A percentile compares a stretch with the other conserved stretches of the same genome.
Conservation (phyloP, 768 basidiomycete species). For the Auricularia cornea region DNA sequence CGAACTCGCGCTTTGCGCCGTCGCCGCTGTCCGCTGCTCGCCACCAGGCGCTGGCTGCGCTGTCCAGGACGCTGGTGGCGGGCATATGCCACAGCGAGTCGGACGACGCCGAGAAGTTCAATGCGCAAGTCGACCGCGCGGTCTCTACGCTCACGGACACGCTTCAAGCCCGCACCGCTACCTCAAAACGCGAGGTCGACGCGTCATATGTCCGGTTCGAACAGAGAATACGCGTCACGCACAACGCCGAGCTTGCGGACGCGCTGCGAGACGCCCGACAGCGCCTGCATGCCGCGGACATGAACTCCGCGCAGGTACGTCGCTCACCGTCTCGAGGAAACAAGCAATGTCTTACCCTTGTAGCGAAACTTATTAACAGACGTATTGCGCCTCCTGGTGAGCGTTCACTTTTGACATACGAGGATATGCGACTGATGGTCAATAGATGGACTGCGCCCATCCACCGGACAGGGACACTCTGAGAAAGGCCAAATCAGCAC, state of each 20-base stretch:
- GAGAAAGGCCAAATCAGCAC: neutral
- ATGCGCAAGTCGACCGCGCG: neutral
- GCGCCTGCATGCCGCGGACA: neutral
- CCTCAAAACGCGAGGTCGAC: neutral
- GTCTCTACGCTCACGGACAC: neutral
- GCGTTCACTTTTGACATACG: too few species aligned
- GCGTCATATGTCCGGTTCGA: neutral
- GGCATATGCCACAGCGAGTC: neutral
- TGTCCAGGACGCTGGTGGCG: neutral
- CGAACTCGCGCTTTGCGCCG: neutral
- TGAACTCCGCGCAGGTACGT: neutral
- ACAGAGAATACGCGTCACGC: neutral
- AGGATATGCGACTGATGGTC: too few species aligned
- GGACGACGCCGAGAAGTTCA: neutral
- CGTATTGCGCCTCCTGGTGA: neutral
- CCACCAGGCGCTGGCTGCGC: neutral
- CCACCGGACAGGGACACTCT: neutral
- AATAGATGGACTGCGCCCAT: neutral
- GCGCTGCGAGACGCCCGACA: neutral
- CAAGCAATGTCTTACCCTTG: neutral
- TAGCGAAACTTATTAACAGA: neutral
- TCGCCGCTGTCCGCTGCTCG: neutral
- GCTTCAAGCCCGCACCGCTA: neutral
- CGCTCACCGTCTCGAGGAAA: neutral
- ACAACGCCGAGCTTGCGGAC: neutral